These are phyloP conservation scores for Botrytis sinoallii DNA, from an alignment of 2,329 filamentous ascomycete genomes.

Conservation along the genomic window DNA sequence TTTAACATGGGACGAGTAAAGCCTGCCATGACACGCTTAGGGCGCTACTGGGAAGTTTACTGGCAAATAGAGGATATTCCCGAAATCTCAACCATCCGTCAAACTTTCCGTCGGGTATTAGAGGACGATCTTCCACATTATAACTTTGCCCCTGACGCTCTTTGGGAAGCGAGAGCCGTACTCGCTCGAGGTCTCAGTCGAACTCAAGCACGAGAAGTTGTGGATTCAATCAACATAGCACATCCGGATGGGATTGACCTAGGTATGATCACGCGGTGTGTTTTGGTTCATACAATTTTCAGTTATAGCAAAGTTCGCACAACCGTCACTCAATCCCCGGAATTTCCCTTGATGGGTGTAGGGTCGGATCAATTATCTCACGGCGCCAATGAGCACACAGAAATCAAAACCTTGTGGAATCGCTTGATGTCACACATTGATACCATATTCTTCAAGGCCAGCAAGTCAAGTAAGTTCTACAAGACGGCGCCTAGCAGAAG, in stretches of 20 bases:
- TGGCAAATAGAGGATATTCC: slow-evolving; percentile 10
- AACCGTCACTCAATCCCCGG: slow-evolving; percentile 5
- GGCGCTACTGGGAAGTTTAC: neutral
- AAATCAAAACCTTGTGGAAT: slow-evolving; percentile 6
- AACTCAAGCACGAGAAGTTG: neutral
- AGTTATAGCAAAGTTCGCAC: neutral
- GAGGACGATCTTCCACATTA: neutral
- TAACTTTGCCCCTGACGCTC: neutral
- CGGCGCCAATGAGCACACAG: neutral
- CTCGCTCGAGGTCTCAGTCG: neutral
- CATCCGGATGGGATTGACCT: slow-evolving; percentile 13
- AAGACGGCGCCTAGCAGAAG: neutral
- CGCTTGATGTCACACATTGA: slow-evolving; percentile 12
- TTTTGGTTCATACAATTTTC: slow-evolving; percentile 4
- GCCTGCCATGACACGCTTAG: neutral
- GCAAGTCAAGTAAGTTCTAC: neutral
- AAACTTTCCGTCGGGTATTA: neutral
- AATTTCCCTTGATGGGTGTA: slow-evolving; percentile 11
- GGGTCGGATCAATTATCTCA: neutral
- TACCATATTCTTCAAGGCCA: neutral
- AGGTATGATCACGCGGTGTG: slow-evolving; percentile 8
- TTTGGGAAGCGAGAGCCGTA: slow-evolving; percentile 1
- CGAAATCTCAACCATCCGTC: slow-evolving; percentile 1
- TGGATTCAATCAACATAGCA: slow-evolving; percentile 5
- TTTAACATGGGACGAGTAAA: neutral